Evolutionary conservation across 176 grass and related monocot species (phyloP).

Genomic region (Eragrostis nindensis): DNA sequence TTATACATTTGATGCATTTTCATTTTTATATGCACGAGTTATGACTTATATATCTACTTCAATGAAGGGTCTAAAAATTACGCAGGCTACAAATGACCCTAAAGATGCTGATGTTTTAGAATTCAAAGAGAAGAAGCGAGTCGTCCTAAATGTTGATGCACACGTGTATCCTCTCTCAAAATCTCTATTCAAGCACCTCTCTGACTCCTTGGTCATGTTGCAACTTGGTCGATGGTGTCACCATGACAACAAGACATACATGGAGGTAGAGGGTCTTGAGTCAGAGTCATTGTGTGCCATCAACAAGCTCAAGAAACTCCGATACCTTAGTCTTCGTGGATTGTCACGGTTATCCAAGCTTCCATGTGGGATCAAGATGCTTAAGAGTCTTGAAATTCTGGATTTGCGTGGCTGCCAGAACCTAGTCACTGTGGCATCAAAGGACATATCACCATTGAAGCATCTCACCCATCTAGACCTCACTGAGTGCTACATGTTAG

Average conservation of each 20-base stretch:
- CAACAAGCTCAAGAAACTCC: slow-evolving; percentile 25
- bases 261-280: slow-evolving; percentile 33
- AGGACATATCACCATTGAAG: not conserved
- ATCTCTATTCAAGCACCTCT: not conserved
- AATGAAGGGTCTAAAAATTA: not conserved
- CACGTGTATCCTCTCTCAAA: slow-evolving; percentile 38
- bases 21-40: not conserved
- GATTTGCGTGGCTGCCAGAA: slow-evolving; percentile 56
- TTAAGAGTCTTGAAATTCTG: slow-evolving; percentile 17
- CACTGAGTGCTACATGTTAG: slow-evolving; percentile 57
- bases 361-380: not conserved
- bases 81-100: too few species aligned
- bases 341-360: slow-evolving; percentile 40
- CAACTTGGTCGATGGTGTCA: slow-evolving; percentile 40
- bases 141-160: slow-evolving; percentile 40
- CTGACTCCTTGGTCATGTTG: not conserved
- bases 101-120: not conserved
- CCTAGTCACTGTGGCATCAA: not conserved
- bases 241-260: slow-evolving; percentile 26
- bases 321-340: slow-evolving; percentile 44
- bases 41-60: not conserved
- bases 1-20: not conserved
- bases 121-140: not conserved
- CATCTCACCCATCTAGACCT: slow-evolving; percentile 51
- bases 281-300: not conserved